These are phyloP conservation scores for Solanum tarapatanum DNA, from an alignment of 257 asterid genomes.

Conservation along the genomic window DNA sequence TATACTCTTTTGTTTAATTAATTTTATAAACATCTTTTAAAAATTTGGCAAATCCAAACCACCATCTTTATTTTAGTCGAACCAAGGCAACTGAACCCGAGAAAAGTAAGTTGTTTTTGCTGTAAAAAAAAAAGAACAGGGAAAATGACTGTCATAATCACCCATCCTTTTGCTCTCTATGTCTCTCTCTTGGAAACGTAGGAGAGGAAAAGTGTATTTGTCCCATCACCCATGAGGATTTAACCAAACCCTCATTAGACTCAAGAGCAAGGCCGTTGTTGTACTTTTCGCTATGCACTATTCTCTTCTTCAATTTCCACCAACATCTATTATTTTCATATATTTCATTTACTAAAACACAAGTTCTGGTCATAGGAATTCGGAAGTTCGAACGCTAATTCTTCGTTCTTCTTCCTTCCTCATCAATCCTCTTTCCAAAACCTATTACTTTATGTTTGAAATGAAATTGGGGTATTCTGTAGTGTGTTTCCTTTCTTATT, in stretches of 20 bases:
- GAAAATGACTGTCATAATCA: slow-evolving; percentile 3
- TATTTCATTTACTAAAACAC: neutral
- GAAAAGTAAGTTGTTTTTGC: neutral
- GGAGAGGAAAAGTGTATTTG: slow-evolving; percentile 33
- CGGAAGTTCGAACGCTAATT: neutral
- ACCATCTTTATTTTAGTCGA: neutral
- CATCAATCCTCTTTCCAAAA: neutral
- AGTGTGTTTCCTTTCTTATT: neutral
- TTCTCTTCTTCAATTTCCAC: neutral
- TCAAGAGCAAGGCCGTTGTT: neutral
- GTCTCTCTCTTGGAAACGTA: slow-evolving; percentile 21
- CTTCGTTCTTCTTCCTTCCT: neutral
- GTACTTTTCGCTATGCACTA: slow-evolving; percentile 6
- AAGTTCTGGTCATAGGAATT: neutral
- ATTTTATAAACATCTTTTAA: neutral
- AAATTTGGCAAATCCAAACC: neutral
- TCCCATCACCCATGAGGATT: neutral
- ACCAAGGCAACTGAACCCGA: neutral
- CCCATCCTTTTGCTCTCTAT: slow-evolving; percentile 20
- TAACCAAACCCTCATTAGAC: neutral
- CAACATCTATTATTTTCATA: neutral
- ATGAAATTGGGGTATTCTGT: neutral
- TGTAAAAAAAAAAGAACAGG: slow-evolving; percentile 4
- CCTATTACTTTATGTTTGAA: neutral
- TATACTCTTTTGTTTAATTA: neutral